phyloP scores from a whole-genome alignment of 163 green algal species.

The Dunaliella salina region DNA sequence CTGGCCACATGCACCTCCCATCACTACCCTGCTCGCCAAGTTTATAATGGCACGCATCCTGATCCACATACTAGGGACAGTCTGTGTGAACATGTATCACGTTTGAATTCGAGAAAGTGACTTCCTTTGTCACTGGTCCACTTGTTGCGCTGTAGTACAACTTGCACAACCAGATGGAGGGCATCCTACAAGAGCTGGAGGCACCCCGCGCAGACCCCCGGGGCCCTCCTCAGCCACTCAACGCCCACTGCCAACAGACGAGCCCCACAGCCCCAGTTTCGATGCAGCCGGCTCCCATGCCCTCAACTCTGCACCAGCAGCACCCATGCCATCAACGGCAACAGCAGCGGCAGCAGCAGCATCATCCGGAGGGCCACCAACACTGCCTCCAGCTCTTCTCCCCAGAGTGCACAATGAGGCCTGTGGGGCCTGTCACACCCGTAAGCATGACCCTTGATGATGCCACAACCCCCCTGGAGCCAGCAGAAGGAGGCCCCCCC shows the following conservation, averaged over 20 bases:
- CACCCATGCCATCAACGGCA: background rate
- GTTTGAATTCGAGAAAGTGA: too few species aligned
- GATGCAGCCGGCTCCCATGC: background rate
- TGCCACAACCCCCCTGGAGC: background rate
- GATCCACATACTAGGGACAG: too few species aligned
- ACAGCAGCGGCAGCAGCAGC: too few species aligned
- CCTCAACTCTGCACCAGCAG: background rate
- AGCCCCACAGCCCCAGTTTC: background rate
- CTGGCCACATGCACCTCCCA: too few species aligned
- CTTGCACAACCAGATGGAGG: conserved; percentile 23
- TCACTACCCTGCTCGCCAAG: too few species aligned
- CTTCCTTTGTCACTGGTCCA: too few species aligned
- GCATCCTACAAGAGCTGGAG: conserved; percentile 34
- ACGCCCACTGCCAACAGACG: background rate
- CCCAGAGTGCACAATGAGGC: background rate
- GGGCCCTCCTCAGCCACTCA: background rate
- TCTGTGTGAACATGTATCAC: too few species aligned
- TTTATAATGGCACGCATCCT: too few species aligned
- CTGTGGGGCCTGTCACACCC: background rate
- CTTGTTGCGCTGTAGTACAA: conserved; percentile 31
- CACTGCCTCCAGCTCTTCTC: background rate
- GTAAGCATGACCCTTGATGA: background rate
- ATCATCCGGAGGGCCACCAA: background rate
- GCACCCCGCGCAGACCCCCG: conserved; percentile 14
- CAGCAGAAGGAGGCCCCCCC: background rate